Base-by-base conservation (phyloP, 1,284 basidiomycete species). In the Rugosomyces carneus region DNA sequence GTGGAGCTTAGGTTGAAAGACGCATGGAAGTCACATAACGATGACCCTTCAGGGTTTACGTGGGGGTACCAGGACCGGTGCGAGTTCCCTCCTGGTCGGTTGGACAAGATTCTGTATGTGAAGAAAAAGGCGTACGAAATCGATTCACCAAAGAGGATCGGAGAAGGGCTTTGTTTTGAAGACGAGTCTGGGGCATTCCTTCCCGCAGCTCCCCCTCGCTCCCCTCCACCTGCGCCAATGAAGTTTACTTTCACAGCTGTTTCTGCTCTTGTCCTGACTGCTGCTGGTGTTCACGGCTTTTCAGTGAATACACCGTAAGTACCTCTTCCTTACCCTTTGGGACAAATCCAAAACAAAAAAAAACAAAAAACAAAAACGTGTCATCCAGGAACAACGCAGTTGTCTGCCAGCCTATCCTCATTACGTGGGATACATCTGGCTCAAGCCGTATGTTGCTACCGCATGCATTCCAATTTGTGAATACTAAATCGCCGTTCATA, bases 291-390 rank as follows among this genome's bases (percentile, higher is more conserved):
- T 69, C 15, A 78, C 72, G 29, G 13, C 29, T 40, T 76, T 48
- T 67, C 59, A 0, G 69, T 84, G 58, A 77, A 81, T 55, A 85
- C 80, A 15, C 81, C 80, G 80, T 84, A 53, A 55, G 79, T n/a
- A n/a, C n/a, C n/a, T n/a, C n/a, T n/a, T n/a, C 71, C 35, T 47
- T 5, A 19, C 32, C 19, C 52, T n/a, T n/a, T n/a, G n/a, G n/a
- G n/a, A n/a, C n/a, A n/a, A n/a, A n/a, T n/a, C n/a, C n/a, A n/a
- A n/a, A n/a, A n/a, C n/a, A n/a, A n/a, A n/a, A n/a, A n/a, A n/a
- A n/a, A n/a, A n/a, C n/a, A n/a, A n/a, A n/a, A n/a, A n/a, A n/a
- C n/a, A n/a, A n/a, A n/a, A n/a, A n/a, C n/a, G n/a, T n/a, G n/a
- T n/a, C n/a, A n/a, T n/a, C n/a, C n/a, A n/a, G n/a, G n/a, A n/a